Evolutionary conservation across 805 yeast genomes (phyloP), one percentile per base, ranked within the genome.

Genomic region (Metschnikowia lachancei): DNA sequence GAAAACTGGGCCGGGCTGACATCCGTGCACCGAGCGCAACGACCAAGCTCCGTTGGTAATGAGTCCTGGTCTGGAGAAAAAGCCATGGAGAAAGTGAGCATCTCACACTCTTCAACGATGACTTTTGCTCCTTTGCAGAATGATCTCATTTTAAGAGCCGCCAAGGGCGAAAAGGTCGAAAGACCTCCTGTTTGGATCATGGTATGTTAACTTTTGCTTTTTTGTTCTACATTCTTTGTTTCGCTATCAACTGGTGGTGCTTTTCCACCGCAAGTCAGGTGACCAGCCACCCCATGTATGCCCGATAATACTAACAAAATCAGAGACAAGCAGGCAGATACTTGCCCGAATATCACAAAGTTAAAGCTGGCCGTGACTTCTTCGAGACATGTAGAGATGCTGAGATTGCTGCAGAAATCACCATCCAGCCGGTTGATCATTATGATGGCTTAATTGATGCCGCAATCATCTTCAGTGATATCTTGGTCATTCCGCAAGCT

Each of bases 101-200:
- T 18, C 6, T 6, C 26, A 12, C 16, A 19, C 10, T 6, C 7
- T n/a, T n/a, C n/a, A n/a, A 30, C 41, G 13, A 54, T 54, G 58
- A 20, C 56, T n/a, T 91, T 90, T 64, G 83, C 97, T 14, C 80
- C 83, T 13, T 72, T 91, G 64, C 80, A 91, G 67, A 94, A 94
- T 69, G 99, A 94, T 62, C 75, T 92, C 60, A 85, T 94, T 31
- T 72, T 94, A 53, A 76, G 99, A 58, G 97, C 98, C 3, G 97
- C 98, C 10, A 76, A 76, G 54, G 97, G 87, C 49, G 96, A 92
- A 63, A 71, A 70, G 50, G 97, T 92, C 34, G 98, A 94, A 68
- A 82, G 99, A 63, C 97, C 99, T 2, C 99, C 99, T 16, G 82
- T 94, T 50, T 94, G 97, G 97, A 85, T 91, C 56, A 90, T 90